phyloP scores from a whole-genome alignment of 1,139 yeast genomes.

The Kurtzmaniella natalensis region DNA sequence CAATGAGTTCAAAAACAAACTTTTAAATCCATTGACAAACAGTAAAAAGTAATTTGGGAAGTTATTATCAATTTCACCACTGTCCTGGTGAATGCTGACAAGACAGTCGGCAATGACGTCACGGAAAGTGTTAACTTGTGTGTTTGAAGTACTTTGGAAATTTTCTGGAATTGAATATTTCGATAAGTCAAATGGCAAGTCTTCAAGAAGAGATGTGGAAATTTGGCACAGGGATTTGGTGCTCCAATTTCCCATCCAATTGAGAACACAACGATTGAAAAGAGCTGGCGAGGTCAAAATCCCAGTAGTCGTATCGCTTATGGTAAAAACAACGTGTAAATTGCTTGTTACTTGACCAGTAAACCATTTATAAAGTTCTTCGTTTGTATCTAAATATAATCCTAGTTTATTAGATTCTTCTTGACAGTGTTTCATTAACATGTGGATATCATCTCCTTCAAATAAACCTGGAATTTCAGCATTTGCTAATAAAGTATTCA shows the following conservation, averaged over 20 bases:
- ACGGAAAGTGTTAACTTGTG: slow-evolving; percentile 26
- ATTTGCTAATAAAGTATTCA: slow-evolving; percentile 89
- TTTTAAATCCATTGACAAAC: slow-evolving; percentile 45
- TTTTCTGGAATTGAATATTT: slow-evolving; percentile 29
- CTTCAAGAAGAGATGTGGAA: slow-evolving; percentile 36
- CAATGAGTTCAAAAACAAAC: slow-evolving; percentile 40
- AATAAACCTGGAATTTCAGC: slow-evolving; percentile 91
- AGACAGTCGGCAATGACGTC: slow-evolving; percentile 47
- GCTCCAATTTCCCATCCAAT: slow-evolving; percentile 91
- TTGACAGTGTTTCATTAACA: slow-evolving; percentile 53
- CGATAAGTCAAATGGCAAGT: slow-evolving; percentile 51
- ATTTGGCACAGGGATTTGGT: slow-evolving; percentile 46
- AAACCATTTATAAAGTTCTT: slow-evolving; percentile 77
- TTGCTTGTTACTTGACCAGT: slow-evolving; percentile 62
- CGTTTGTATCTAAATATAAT: slow-evolving; percentile 58
- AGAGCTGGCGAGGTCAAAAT: slow-evolving; percentile 83
- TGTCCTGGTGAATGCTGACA: slow-evolving; percentile 41
- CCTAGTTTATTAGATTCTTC: slow-evolving; percentile 58
- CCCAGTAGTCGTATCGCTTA: slow-evolving; percentile 50
- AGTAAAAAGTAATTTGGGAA: slow-evolving; percentile 55
- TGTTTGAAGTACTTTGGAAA: slow-evolving; percentile 14
- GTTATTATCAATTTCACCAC: slow-evolving; percentile 5
- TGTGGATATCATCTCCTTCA: slow-evolving; percentile 64
- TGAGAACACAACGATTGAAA: slow-evolving; percentile 83
- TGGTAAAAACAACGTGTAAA: slow-evolving; percentile 79